Percentiles rank a stretch among this genome's conserved stretches.
phyloP scores from a whole-genome alignment of 2,329 filamentous ascomycete species.

The Colletotrichum aenigma region DNA sequence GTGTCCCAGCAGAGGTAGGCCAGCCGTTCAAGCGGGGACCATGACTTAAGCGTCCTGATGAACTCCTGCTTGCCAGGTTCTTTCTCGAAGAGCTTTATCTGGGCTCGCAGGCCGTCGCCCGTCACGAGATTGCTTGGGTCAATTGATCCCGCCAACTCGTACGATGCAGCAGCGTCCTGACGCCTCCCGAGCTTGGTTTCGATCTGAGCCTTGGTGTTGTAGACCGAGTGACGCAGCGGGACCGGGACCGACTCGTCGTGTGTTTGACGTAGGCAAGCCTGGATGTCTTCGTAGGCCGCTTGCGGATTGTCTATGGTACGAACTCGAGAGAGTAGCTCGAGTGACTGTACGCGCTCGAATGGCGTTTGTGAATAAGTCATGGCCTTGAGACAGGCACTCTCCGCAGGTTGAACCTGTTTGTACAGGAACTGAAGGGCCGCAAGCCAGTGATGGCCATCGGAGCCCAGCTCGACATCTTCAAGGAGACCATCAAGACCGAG shows the following conservation, averaged over 20 bases:
- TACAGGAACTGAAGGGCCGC: conserved; percentile 22
- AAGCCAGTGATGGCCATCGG: conserved; percentile 23
- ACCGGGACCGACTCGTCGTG: neutral
- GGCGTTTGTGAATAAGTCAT: neutral
- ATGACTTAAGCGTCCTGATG: conserved; percentile 25
- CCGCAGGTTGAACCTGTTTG: conserved; percentile 19
- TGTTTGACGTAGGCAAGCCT: neutral
- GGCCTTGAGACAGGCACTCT: conserved; percentile 21
- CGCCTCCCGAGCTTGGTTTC: conserved; percentile 17
- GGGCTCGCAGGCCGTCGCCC: conserved; percentile 23
- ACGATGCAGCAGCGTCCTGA: conserved; percentile 20
- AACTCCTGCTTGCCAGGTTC: conserved; percentile 10
- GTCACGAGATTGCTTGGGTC: conserved; percentile 25
- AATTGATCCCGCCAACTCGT: conserved; percentile 11
- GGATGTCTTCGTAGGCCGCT: conserved; percentile 20
- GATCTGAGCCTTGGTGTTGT: conserved; percentile 22
- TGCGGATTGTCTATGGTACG: conserved; percentile 9
- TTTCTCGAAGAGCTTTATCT: conserved; percentile 22
- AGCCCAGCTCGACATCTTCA: conserved; percentile 18
- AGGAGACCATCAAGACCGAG: conserved; percentile 26
- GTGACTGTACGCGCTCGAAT: conserved; percentile 22
- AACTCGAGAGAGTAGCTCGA: conserved; percentile 20
- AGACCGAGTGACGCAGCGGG: conserved; percentile 10
- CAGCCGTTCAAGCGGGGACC: conserved; percentile 28
- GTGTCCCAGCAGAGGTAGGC: conserved; percentile 26